Evolutionary conservation across 805 yeast genomes (phyloP), one percentile per base, ranked within the genome.

Genomic region (Wickerhamiella domercqiae): DNA sequence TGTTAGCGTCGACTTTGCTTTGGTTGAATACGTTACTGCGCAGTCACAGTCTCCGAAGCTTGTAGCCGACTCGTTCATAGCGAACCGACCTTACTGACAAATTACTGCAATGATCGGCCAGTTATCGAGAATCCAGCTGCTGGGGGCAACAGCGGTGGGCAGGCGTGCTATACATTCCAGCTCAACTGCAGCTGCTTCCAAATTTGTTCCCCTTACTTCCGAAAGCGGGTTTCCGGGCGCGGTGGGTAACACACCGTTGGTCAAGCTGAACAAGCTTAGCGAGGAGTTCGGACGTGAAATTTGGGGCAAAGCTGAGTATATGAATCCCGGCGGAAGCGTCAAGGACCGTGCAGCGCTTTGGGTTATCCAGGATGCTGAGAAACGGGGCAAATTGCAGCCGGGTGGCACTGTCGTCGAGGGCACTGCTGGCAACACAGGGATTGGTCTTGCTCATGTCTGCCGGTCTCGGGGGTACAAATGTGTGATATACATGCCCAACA

Each of bases 341-440:
- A 83, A 83, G 53, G 95, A 83, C 56, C 68, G 95, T 41, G 94
- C 95, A 13, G 94, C 94, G 0, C 62, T 78, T 26, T 81, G 62
- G 51, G 66, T 83, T 45, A 64, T 83, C 36, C 67, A 77, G 47
- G 84, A 82, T 46, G 94, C 94, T 20, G 94, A 83, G 53, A 53
- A 56, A 25, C 64, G 63, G 42, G 65, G 66, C 11, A 59, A 67
- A 39, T 63, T 83, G 39, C 54, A 61, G 40, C 71, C 83, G 3
- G 90, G 93, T 6, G 94, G 90, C 24, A 83, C 94, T 2, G 71
- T 83, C 21, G 86, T 83, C 14, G 95, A 83, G 58, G 94, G 94
- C 5, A 82, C 94, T 9, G 95, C 95, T 3, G 95, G 95, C 22
- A 83, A 83, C 60, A 83, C 95, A n/a, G 95, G 94, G 14, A 83